Evolutionary conservation across 441 rosid genomes (phyloP).

Genomic region (Brassica hybrid): DNA sequence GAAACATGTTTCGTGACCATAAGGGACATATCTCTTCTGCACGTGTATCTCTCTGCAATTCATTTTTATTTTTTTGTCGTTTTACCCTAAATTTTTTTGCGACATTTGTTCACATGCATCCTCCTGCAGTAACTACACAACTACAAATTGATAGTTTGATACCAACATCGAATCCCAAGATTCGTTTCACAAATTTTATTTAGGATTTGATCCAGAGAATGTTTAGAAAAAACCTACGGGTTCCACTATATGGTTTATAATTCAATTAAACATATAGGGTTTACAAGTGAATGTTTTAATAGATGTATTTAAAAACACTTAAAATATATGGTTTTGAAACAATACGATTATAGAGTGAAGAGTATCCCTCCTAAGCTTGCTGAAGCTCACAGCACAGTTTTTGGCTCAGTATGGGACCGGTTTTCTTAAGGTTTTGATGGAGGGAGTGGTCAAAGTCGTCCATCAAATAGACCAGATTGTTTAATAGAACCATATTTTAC

Average conservation of each 20-base stretch:
- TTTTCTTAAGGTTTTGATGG: too few species aligned
- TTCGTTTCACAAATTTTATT: background rate
- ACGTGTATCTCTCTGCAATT: slow-evolving; percentile 43
- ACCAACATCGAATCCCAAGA: slow-evolving; percentile 1
- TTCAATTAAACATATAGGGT: too few species aligned
- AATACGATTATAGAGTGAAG: too few species aligned
- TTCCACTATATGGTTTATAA: background rate
- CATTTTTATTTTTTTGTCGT: slow-evolving; percentile 5
- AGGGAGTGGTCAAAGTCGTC: too few species aligned
- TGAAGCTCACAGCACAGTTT: too few species aligned
- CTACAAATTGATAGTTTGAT: background rate
- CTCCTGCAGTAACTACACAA: background rate
- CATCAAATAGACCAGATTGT: too few species aligned
- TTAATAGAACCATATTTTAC: background rate
- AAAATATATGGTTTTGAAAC: background rate
- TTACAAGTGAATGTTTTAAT: background rate
- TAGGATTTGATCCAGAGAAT: background rate
- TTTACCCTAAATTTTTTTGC: background rate
- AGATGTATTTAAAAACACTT: too few species aligned
- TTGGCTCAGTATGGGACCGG: too few species aligned
- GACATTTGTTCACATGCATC: slow-evolving; percentile 39
- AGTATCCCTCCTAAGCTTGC: too few species aligned
- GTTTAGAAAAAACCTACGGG: background rate
- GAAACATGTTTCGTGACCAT: slow-evolving; percentile 46
- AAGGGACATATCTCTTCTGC: slow-evolving; percentile 43